phyloP scores from a whole-genome alignment of 2,329 filamentous ascomycete genomes.

The Clonostachys rhizophaga region DNA sequence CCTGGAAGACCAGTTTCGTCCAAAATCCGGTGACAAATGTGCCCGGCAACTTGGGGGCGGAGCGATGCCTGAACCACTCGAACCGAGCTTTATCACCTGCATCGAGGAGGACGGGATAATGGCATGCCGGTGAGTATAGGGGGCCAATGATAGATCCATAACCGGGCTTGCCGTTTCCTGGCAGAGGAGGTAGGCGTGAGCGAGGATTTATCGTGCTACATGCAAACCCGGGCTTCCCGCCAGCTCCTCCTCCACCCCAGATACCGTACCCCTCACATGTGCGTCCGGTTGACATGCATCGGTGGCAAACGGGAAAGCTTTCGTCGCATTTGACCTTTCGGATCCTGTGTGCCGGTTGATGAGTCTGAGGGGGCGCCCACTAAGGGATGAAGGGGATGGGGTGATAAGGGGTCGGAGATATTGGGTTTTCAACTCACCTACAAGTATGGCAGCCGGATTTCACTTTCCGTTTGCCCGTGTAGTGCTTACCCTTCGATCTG shows the following conservation, averaged over 20 bases:
- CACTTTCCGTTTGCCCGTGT: conserved; percentile 5
- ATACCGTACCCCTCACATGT: conserved; percentile 23
- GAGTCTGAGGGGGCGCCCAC: conserved; percentile 7
- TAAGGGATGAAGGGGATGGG: background rate
- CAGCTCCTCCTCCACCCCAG: conserved; percentile 7
- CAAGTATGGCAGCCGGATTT: conserved; percentile 15
- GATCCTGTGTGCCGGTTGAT: conserved; percentile 8
- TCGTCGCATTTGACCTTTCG: conserved; percentile 26
- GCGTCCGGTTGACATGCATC: conserved; percentile 16
- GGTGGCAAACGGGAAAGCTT: conserved; percentile 14
- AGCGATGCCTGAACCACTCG: conserved; percentile 36
- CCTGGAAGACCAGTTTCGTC: conserved; percentile 27
- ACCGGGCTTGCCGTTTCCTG: too few species aligned
- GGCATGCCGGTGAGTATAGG: too few species aligned
- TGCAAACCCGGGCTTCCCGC: too few species aligned
- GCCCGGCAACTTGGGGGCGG: conserved; percentile 25
- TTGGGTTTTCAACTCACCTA: conserved; percentile 8
- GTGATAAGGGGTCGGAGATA: too few species aligned
- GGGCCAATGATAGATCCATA: too few species aligned
- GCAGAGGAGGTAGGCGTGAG: too few species aligned
- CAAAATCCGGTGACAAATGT: conserved; percentile 29
- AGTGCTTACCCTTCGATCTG: too few species aligned
- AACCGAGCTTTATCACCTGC: conserved; percentile 21
- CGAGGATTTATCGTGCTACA: conserved; percentile 8
- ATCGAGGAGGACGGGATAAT: background rate